Evolutionary conservation across 2,329 filamentous ascomycete species (phyloP).

Genomic region (Fonsecaea nubica): DNA sequence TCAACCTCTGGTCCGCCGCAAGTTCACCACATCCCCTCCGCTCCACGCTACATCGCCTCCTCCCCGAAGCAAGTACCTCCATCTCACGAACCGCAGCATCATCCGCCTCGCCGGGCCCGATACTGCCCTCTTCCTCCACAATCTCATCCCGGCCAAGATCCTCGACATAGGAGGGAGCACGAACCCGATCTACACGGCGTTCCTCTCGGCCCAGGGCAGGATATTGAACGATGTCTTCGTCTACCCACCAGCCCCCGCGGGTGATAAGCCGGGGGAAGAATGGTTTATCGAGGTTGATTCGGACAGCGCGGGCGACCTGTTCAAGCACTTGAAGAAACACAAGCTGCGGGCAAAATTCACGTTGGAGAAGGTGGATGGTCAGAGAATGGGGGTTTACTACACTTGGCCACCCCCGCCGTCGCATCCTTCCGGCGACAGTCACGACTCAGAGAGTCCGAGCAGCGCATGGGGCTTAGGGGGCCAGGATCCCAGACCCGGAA

Average conservation of each 20-base stretch:
- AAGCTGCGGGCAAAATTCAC: conserved; percentile 82
- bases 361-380: conserved; percentile 68
- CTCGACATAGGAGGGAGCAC: conserved; percentile 45
- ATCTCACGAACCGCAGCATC: conserved; percentile 75
- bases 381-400: conserved; percentile 55
- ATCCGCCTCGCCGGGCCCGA: conserved; percentile 81
- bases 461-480: conserved; percentile 23
- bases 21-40: conserved; percentile 25
- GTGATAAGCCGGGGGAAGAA: conserved; percentile 49
- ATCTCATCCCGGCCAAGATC: conserved; percentile 77
- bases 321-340: conserved; percentile 80
- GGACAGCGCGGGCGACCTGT: conserved; percentile 65
- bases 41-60: conserved; percentile 1
- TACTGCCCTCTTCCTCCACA: conserved; percentile 83
- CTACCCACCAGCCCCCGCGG: conserved; percentile 63
- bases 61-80: conserved; percentile 32
- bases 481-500: conserved; percentile 34
- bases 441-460: background rate
- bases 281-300: conserved; percentile 87
- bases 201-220: conserved; percentile 83
- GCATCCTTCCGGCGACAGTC: background rate
- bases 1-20: conserved; percentile 14
- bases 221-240: conserved; percentile 90
- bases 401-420: conserved; percentile 30
- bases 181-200: conserved; percentile 73